Evolutionary conservation across 371 early-diverging fungal species (phyloP).

Genomic region (Saksenaea oblongispora): DNA sequence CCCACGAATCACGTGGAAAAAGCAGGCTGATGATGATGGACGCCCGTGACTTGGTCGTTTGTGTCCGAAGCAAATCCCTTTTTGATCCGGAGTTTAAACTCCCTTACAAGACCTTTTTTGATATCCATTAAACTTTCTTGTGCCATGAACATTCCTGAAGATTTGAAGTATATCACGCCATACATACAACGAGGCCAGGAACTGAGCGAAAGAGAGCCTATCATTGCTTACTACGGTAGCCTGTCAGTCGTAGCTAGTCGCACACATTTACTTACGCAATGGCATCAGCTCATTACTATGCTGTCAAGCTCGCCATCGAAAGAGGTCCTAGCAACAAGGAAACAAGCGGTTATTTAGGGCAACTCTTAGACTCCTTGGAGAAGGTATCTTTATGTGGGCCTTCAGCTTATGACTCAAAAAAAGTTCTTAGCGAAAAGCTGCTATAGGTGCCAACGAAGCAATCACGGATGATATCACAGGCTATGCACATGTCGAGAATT

Average conservation of each 20-base stretch:
- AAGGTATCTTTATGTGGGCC: slow-evolving; percentile 40
- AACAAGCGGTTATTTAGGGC: slow-evolving; percentile 63
- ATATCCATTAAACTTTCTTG: too few species aligned
- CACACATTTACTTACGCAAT: background rate
- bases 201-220: slow-evolving; percentile 74
- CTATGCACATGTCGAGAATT: slow-evolving; percentile 83
- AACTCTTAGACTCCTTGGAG: slow-evolving; percentile 79
- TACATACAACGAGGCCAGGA: slow-evolving; percentile 86
- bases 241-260: background rate
- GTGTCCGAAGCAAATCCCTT: background rate
- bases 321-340: slow-evolving; percentile 60
- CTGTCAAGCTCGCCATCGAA: slow-evolving; percentile 79
- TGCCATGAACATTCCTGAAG: slow-evolving; percentile 59
- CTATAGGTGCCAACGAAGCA: slow-evolving; percentile 63
- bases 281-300: slow-evolving; percentile 82
- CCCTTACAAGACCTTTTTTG: too few species aligned
- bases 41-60: background rate
- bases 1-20: too few species aligned
- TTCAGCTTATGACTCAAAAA: background rate
- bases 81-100: too few species aligned
- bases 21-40: too few species aligned
- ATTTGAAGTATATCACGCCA: slow-evolving; percentile 75
- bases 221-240: slow-evolving; percentile 90
- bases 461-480: slow-evolving; percentile 81
- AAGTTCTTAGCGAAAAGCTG: slow-evolving; percentile 64